Conservation (phyloP, 352 stramenopile genomes). For the Pythium pectinolyticum region DNA sequence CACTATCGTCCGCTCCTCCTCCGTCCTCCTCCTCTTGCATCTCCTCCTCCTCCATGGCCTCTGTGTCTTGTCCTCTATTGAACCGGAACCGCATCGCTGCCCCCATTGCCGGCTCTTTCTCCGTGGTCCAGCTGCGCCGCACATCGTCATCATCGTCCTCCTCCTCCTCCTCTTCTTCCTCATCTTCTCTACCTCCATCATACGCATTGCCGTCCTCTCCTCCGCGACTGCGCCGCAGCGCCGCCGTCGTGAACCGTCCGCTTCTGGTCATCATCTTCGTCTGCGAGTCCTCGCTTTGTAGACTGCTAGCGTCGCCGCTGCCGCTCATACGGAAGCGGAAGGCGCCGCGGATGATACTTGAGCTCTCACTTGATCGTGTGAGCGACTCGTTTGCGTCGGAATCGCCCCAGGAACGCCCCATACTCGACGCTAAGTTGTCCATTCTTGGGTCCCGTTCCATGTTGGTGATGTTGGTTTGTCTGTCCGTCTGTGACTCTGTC, state of each 20-base stretch:
- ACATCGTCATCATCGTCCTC: slow-evolving; percentile 30
- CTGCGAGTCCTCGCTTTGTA: slow-evolving; percentile 1
- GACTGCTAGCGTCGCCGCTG: slow-evolving; percentile 17
- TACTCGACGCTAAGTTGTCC: not conserved
- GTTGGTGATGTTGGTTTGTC: no score
- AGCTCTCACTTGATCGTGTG: not conserved
- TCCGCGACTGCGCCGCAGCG: slow-evolving; percentile 8
- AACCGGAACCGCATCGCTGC: slow-evolving; percentile 11
- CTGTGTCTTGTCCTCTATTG: not conserved
- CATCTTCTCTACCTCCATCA: no score
- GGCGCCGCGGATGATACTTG: slow-evolving; percentile 9
- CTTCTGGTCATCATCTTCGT: not conserved
- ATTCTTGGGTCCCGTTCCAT: not conserved
- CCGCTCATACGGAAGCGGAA: slow-evolving; percentile 19
- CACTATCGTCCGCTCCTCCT: slow-evolving; percentile 15
- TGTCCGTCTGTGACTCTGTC: no score
- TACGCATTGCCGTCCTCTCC: not conserved
- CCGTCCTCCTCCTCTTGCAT: slow-evolving; percentile 6
- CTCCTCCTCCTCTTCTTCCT: slow-evolving; percentile 26
- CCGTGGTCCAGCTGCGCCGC: slow-evolving; percentile 29
- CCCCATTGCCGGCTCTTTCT: slow-evolving; percentile 24
- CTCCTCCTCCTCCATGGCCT: slow-evolving; percentile 7
- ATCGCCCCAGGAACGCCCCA: not conserved
- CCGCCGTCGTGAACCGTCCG: slow-evolving; percentile 1
- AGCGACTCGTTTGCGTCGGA: not conserved